Base-by-base conservation (phyloP, 805 yeast species). In the Monosporozyma siamensis region DNA sequence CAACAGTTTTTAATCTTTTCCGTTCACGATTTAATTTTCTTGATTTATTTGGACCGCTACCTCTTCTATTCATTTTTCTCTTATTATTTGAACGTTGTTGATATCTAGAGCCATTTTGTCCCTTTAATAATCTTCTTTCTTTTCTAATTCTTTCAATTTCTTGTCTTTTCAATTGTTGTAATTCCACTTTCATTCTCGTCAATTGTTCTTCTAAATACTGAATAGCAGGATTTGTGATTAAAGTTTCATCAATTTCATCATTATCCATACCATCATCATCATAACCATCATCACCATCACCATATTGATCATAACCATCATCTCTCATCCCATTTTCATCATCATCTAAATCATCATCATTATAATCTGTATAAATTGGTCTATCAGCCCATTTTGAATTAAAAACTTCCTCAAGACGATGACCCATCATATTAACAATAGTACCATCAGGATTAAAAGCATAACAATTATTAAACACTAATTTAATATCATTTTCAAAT, bases 361-460 rank as follows among this genome's bases (percentile, higher is more conserved):
- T 63, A 24, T 71, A 64, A 27, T 72, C 75, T 23, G 80, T 80
- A 15, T 83, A 77, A 11, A 78, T 70, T 15, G 96, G 95, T 61
- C 80, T 78, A 51, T 86, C 88, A 20, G 77, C 74, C 97, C 97
- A 90, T 61, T 79, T 81, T 55, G 83, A 80, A 54, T 87, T 83
- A 58, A 90, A 92, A 3, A 84, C 75, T 22, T 80, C 80, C 64
- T 92, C 97, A 43, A 92, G 69, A 53, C 88, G 74, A 61, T 86
- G 95, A 15, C 97, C 98, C 95, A 92, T 83, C 74, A 77, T 75
- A 62, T 89, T 87, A 29, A 92, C 98, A 39, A 95, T 95, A 4
- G 95, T 80, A n/a, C 96, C 95, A 54, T 84, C 95, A 2, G 98
- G 97, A 64, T 92, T 92, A 68, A 90, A 92, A 12, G 74, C 70